Evolutionary conservation across 164 flowering plant genomes (phyloP).

Genomic region (Magnolia sinica): DNA sequence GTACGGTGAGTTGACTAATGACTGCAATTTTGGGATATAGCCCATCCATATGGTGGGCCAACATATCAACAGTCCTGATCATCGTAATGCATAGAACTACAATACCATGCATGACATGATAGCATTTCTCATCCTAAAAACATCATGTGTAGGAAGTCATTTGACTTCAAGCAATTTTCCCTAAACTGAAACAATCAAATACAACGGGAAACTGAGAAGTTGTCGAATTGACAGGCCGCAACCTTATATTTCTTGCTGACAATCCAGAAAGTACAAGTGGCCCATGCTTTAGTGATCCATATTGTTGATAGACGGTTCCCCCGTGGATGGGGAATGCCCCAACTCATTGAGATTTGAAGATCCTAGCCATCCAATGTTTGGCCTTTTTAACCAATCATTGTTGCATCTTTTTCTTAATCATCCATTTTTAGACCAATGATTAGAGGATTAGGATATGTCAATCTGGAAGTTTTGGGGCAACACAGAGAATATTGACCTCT

Average conservation of each 20-base stretch:
- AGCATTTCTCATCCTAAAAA: too few species aligned
- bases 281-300: neutral
- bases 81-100: too few species aligned
- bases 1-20: too few species aligned
- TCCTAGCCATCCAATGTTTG: neutral
- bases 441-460: too few species aligned
- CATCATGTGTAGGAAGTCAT: too few species aligned
- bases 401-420: neutral
- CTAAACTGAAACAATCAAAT: neutral
- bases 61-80: too few species aligned
- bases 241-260: slow-evolving; percentile 57
- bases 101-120: too few species aligned
- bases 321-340: neutral
- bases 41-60: too few species aligned
- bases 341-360: neutral
- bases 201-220: neutral
- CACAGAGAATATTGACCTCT: slow-evolving; percentile 66
- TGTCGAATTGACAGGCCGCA: neutral
- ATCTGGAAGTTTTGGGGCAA: too few species aligned
- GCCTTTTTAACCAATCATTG: neutral
- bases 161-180: too few species aligned
- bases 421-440: neutral
- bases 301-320: neutral
- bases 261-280: neutral
- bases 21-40: too few species aligned